These are phyloP conservation scores for Penicillium soppii DNA, from an alignment of 495 filamentous ascomycete species.

Conservation along the genomic window DNA sequence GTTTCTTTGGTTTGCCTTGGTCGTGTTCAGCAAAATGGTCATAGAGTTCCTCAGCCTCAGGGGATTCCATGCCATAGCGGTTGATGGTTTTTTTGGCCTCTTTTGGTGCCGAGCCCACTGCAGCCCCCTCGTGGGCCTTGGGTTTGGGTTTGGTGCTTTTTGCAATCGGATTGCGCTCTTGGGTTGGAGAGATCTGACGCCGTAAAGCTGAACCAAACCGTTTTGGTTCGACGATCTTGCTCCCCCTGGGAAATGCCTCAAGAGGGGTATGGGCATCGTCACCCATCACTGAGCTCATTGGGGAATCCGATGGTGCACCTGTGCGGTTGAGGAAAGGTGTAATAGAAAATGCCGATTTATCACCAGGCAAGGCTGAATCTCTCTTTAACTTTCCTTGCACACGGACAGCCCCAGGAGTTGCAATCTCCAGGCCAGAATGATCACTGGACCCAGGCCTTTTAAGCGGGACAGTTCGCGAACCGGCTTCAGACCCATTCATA, in stretches of 20 bases:
- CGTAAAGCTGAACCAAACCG: constrained; percentile 7
- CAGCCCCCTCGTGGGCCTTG: constrained; percentile 2
- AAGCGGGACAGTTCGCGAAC: constrained; percentile 31
- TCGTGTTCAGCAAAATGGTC: constrained; percentile 28
- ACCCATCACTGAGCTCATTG: constrained; percentile 34
- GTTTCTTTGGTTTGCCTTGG: constrained; percentile 67
- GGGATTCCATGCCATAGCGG: not conserved
- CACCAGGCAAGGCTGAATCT: constrained; percentile 60
- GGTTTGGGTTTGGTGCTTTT: constrained; percentile 3
- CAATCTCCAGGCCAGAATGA: constrained; percentile 54
- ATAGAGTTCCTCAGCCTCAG: constrained; percentile 4
- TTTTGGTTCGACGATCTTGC: not conserved
- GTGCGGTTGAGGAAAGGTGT: constrained; percentile 88
- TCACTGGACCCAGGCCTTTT: constrained; percentile 43
- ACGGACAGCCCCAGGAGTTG: constrained; percentile 64
- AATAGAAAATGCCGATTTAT: constrained; percentile 89
- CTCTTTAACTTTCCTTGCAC: constrained; percentile 53
- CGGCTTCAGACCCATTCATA: constrained; percentile 28
- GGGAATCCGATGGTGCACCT: constrained; percentile 47
- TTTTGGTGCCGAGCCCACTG: not conserved
- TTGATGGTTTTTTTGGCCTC: constrained; percentile 7
- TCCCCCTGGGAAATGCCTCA: not conserved
- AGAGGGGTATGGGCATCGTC: constrained; percentile 5
- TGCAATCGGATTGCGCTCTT: constrained; percentile 1
- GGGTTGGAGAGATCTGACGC: constrained; percentile 1